These are phyloP conservation scores for Eremothecium coryli DNA, from an alignment of 1,139 yeast species.

Conservation along the genomic window DNA sequence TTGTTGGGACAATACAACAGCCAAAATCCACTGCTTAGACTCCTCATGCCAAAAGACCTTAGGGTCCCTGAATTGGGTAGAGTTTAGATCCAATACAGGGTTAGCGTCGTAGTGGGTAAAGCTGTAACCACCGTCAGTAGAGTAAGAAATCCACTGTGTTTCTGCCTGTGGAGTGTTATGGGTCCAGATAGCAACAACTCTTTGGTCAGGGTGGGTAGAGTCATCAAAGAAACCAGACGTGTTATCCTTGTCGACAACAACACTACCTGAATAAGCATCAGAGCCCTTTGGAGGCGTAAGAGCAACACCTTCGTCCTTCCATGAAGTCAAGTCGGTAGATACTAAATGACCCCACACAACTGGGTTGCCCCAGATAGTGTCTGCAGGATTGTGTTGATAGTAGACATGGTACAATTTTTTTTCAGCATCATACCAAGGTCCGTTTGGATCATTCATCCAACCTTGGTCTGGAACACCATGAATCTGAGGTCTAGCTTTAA, in stretches of 20 bases:
- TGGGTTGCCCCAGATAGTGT: conserved; percentile 27
- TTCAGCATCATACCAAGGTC: conserved; percentile 22
- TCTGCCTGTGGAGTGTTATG: conserved; percentile 21
- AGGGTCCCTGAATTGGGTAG: conserved; percentile 35
- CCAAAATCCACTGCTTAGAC: conserved; percentile 33
- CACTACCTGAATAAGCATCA: conserved; percentile 33
- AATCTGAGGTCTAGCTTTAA: conserved; percentile 22
- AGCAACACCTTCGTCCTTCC: conserved; percentile 31
- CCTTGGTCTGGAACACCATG: conserved; percentile 23
- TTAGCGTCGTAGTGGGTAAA: conserved; percentile 28
- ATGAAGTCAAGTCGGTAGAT: conserved; percentile 29
- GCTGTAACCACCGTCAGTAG: conserved; percentile 33
- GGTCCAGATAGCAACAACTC: conserved; percentile 35
- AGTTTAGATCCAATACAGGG: conserved; percentile 31
- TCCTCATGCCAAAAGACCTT: conserved; percentile 34
- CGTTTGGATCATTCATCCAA: conserved; percentile 30
- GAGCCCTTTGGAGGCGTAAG: conserved; percentile 24
- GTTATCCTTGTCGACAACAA: conserved; percentile 32
- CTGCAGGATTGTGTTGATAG: conserved; percentile 32
- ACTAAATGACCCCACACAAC: conserved; percentile 35
- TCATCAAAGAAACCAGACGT: conserved; percentile 32
- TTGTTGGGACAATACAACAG: conserved; percentile 31
- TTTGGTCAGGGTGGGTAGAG: conserved; percentile 24
- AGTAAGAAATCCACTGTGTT: conserved; percentile 32
- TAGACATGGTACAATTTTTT: conserved; percentile 29